These are phyloP conservation scores for Ogataea kodamae DNA, from an alignment of 805 yeast species.

Conservation along the genomic window DNA sequence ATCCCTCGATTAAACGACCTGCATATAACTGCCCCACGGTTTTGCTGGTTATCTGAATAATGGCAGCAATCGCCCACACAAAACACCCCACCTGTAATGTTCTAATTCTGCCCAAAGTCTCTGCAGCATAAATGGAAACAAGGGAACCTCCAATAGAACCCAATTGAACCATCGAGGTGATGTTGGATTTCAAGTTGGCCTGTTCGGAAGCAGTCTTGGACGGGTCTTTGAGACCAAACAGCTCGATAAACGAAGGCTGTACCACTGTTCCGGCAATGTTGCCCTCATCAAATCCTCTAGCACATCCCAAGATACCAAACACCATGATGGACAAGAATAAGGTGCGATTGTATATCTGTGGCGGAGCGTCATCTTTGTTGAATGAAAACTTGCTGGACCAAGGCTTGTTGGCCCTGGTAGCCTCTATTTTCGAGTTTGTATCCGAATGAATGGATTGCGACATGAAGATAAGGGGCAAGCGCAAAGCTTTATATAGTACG, in stretches of 20 bases:
- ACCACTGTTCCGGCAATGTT: conserved; percentile 43
- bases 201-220: conserved; percentile 32
- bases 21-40: conserved; percentile 50
- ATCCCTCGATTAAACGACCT: conserved; percentile 53
- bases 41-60: conserved; percentile 46
- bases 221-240: conserved; percentile 44
- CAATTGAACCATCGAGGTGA: conserved; percentile 56
- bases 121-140: conserved; percentile 45
- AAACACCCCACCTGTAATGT: conserved; percentile 43
- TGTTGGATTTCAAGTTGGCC: conserved; percentile 50
- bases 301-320: conserved; percentile 54
- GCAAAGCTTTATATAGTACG: not conserved
- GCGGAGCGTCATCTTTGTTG: conserved; percentile 17
- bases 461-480: not conserved
- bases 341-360: conserved; percentile 44
- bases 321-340: conserved; percentile 34
- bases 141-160: conserved; percentile 50
- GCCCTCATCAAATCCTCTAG: conserved; percentile 60
- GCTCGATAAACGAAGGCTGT: conserved; percentile 39
- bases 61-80: conserved; percentile 43
- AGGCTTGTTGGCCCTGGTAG: conserved; percentile 1
- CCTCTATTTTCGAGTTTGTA: conserved; percentile 13
- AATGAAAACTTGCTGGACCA: conserved; percentile 3
- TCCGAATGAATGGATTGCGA: conserved; percentile 14
- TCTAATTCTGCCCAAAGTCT: conserved; percentile 49